These are phyloP conservation scores for Crucihimalaya himalaica DNA, from an alignment of 345 rosid genomes.

Conservation along the genomic window DNA sequence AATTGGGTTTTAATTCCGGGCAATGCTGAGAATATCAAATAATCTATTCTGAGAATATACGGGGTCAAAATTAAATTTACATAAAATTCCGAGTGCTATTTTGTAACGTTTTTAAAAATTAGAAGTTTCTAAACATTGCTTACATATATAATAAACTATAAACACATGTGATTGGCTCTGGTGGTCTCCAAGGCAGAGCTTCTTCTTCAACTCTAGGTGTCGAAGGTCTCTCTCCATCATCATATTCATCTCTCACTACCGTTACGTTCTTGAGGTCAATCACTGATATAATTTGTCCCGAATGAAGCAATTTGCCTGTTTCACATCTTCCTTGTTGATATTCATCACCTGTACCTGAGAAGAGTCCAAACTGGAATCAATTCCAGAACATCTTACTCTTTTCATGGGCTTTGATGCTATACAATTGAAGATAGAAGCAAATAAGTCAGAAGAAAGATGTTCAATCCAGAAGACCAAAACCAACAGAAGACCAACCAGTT, in stretches of 20 bases:
- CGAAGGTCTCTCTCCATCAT: not conserved
- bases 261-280: not conserved
- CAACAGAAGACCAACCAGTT: not conserved
- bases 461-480: not conserved
- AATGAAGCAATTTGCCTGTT: not conserved
- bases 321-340: not conserved
- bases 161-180: not conserved
- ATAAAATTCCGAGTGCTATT: not conserved
- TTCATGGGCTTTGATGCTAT: not conserved
- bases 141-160: not conserved
- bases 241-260: not conserved
- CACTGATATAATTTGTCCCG: not conserved
- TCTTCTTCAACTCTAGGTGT: not conserved
- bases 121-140: not conserved
- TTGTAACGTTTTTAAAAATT: not conserved
- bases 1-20: not conserved
- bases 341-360: not conserved
- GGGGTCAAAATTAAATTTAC: not conserved
- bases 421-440: not conserved
- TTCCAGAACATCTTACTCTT: not conserved
- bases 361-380: not conserved
- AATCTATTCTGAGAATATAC: too few relatives aligned
- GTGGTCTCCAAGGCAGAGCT: not conserved
- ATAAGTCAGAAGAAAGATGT: not conserved
- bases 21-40: not conserved